Base-by-base conservation (phyloP, 2,329 filamentous ascomycete genomes). In the Fusarium pseudocircinatum region DNA sequence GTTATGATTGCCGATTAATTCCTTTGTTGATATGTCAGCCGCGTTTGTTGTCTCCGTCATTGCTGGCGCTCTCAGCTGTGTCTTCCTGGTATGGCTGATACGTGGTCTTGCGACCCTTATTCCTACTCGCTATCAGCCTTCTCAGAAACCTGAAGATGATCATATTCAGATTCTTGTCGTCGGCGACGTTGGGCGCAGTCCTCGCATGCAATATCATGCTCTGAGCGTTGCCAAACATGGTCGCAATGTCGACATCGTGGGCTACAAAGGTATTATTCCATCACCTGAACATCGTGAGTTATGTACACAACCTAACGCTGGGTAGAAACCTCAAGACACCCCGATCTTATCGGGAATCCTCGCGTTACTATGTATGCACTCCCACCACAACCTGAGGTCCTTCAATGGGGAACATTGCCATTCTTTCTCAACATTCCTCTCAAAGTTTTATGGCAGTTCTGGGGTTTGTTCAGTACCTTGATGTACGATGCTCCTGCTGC, bases 121-220 rank as follows among this genome's bases (percentile, higher is more conserved):
- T 28, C 84, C 84, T 13, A 81, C 78, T 24, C 79, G 81, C 20
- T 82, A 85, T 66, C 70, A 59, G 16, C 81, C 82, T 9, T 76
- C 83, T 4, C 75, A 75, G 66, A 78, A 78, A 18, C 79, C 80
- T 42, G 76, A 81, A 28, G 81, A 85, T 73, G 82, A 85, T 46
- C 84, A 84, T 68, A 79, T 96, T 47, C 94, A 97, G 82, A 90
- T 99, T 59, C 87, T 99, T 22, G 96, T 99, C 24, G 88, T 99
- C 34, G 96, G 96, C 49, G 96, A 99, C 79, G 95, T 99, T 81
- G 96, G 96, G 43, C 91, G 95, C 50, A 98, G 96, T 80, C 96
- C 96, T 56, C 94, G 96, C 63, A 99, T 99, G 96, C 95, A 98
- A 80, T 98, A 99, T 78, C 96, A 99, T 87, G 96, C 96, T 26